Conservation (phyloP, 192 early-diverging fungal genomes). For the Backusella circina region DNA sequence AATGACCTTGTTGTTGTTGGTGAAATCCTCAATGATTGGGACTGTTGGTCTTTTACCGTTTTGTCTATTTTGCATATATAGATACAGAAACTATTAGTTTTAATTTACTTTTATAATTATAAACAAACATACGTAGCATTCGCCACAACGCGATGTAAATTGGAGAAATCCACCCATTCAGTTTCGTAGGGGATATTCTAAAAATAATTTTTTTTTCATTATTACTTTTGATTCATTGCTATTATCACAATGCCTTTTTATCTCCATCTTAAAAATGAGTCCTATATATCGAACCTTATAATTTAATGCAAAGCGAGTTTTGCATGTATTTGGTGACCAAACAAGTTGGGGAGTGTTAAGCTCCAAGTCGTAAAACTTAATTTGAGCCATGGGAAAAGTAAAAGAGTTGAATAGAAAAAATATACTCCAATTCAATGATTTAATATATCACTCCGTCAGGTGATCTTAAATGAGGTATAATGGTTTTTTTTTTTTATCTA, state of each 20-base stretch:
- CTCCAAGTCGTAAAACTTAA: conserved; percentile 16
- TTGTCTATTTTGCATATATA: conserved; percentile 1
- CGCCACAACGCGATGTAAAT: conserved; percentile 4
- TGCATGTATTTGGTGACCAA: conserved; percentile 28
- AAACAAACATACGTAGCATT: conserved; percentile 9
- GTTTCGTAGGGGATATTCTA: conserved; percentile 24
- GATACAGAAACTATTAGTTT: not conserved
- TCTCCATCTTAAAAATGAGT: not conserved
- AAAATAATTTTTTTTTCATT: not conserved
- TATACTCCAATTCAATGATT: conserved; percentile 1
- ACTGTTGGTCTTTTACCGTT: conserved; percentile 32
- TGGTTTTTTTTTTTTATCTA: not conserved
- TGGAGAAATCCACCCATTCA: conserved; percentile 14
- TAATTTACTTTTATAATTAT: not conserved
- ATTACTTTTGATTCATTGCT: not conserved
- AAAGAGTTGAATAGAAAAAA: not conserved
- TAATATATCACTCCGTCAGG: not conserved
- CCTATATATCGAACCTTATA: conserved; percentile 12
- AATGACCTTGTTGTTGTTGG: conserved; percentile 28
- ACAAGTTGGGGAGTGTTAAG: not conserved
- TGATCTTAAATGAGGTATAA: not conserved
- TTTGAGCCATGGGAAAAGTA: conserved; percentile 9
- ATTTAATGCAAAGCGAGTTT: conserved; percentile 17
- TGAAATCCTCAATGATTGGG: conserved; percentile 32
- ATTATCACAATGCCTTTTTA: not conserved